Percentiles rank a stretch among this genome's conserved stretches.
These are phyloP conservation scores for Aspergillus brunneoviolaceus DNA, from an alignment of 2,329 filamentous ascomycete species.

Conservation along the genomic window DNA sequence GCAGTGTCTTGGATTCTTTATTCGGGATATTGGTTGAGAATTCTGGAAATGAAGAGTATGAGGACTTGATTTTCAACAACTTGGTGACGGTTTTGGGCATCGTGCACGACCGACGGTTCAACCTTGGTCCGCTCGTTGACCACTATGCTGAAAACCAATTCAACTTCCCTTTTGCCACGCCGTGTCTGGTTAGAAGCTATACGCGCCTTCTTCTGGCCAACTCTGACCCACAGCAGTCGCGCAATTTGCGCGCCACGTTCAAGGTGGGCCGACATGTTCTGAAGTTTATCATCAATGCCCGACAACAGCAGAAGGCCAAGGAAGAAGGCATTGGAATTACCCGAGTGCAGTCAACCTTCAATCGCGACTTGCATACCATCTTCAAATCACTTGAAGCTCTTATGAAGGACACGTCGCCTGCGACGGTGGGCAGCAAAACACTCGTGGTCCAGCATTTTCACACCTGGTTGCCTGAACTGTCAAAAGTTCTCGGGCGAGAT, in stretches of 20 bases:
- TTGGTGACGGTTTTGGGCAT: conserved; percentile 88
- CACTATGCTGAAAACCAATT: conserved; percentile 86
- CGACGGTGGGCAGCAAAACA: conserved; percentile 90
- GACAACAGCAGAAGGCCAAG: conserved; percentile 82
- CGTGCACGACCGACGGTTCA: conserved; percentile 90
- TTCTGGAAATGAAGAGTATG: conserved; percentile 86
- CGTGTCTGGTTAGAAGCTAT: conserved; percentile 84
- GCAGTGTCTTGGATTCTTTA: conserved; percentile 83
- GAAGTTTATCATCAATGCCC: conserved; percentile 89
- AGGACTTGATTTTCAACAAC: conserved; percentile 88
- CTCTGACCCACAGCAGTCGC: conserved; percentile 76
- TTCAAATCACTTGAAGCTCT: conserved; percentile 87
- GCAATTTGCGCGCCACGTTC: conserved; percentile 84
- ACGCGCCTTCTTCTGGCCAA: conserved; percentile 78
- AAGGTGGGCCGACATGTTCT: conserved; percentile 92
- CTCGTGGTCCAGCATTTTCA: conserved; percentile 95
- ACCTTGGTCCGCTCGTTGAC: conserved; percentile 85
- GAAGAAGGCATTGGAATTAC: conserved; percentile 84
- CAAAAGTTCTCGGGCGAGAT: conserved; percentile 70
- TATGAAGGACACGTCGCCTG: conserved; percentile 83
- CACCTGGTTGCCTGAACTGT: conserved; percentile 91
- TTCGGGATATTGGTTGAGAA: conserved; percentile 91
- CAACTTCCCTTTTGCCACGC: conserved; percentile 88
- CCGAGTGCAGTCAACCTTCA: conserved; percentile 69
- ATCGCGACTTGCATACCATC: conserved; percentile 76